Base-by-base conservation (phyloP, 352 stramenopile genomes). In the Halophytophthora polymorphica region DNA sequence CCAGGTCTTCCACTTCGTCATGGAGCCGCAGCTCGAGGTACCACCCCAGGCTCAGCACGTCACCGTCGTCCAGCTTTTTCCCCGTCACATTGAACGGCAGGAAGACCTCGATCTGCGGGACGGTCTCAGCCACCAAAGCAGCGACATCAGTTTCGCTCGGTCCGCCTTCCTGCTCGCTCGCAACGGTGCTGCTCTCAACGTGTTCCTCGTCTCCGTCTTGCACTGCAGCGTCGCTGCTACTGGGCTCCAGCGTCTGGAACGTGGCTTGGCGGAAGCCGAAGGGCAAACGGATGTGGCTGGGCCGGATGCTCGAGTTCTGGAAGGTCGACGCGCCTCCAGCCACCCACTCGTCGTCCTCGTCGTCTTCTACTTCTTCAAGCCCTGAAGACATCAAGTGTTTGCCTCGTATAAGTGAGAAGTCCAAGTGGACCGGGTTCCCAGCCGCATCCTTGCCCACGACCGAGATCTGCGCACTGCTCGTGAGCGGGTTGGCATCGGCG, bases 81-180 rank as follows among this genome's bases (percentile, higher is more conserved):
- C 71, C 75, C 5, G 79, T 88, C 37, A 85, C 36, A 48, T 90
- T 86, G 47, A 90, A 85, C 3, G 79, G 79, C 40, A 90, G 43
- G 23, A 88, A 69, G 18, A 90, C 58, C 33, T 88, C 68, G 25
- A 90, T 3, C 34, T 66, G 45, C 18, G 64, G 59, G 28, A 72
- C 50, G 8, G 69, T 45, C 12, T 14, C 36, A 11, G 49, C 22
- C 46, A 71, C 2, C 15, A 61, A 49, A 39, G 44, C 39, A 45
- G 55, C 23, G 12, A n/a, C 31, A 29, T 37, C 38, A 17, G 44
- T 37, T 21, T 56, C 25, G 0, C 36, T 37, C 37, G 28, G 3
- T 1, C 1, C 2, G 14, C 53, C 41, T 3, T 47, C 50, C 21
- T 38, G 6, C 15, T 53, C 56, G 25, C 48, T 40, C 21, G 7